Evolutionary conservation across 2,329 filamentous ascomycete genomes (phyloP).

Genomic region (Kalmusia sp.): DNA sequence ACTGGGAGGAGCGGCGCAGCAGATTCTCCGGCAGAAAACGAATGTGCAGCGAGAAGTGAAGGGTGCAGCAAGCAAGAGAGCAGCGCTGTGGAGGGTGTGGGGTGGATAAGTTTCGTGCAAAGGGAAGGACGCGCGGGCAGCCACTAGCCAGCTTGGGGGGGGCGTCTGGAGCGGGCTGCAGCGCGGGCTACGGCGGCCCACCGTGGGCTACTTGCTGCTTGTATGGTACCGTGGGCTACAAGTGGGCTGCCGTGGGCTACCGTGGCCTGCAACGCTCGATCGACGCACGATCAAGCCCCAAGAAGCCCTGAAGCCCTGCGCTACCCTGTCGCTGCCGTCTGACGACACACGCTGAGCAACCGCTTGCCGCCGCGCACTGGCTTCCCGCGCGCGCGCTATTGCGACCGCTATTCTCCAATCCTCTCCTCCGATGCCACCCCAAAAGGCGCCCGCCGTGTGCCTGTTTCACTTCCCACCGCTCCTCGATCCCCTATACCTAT

Average conservation of each 20-base stretch:
- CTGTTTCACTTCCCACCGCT: background rate
- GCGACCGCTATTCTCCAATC: background rate
- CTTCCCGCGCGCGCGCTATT: background rate
- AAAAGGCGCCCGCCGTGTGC: background rate
- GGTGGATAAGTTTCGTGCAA: conserved; percentile 13
- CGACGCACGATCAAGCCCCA: background rate
- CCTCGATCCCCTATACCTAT: background rate
- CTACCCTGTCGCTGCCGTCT: background rate
- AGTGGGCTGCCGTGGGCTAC: no score
- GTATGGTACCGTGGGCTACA: no score
- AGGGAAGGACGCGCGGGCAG: conserved; percentile 11
- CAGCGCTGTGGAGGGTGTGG: conserved; percentile 4
- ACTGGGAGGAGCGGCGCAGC: conserved; percentile 4
- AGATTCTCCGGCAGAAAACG: conserved; percentile 5
- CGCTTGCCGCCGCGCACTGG: background rate
- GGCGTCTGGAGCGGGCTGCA: background rate
- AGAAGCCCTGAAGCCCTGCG: no score
- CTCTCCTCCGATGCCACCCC: background rate
- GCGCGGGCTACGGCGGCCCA: no score
- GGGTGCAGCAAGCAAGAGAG: background rate
- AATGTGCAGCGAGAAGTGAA: background rate
- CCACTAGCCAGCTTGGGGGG: background rate
- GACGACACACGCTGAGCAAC: background rate
- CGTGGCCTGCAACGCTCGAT: conserved; percentile 4
- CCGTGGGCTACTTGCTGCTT: no score